A percentile compares a stretch with the other conserved stretches of the same genome.
These are phyloP conservation scores for Schizochytrium sp. DNA, from an alignment of 108 stramenopile genomes.

Conservation along the genomic window DNA sequence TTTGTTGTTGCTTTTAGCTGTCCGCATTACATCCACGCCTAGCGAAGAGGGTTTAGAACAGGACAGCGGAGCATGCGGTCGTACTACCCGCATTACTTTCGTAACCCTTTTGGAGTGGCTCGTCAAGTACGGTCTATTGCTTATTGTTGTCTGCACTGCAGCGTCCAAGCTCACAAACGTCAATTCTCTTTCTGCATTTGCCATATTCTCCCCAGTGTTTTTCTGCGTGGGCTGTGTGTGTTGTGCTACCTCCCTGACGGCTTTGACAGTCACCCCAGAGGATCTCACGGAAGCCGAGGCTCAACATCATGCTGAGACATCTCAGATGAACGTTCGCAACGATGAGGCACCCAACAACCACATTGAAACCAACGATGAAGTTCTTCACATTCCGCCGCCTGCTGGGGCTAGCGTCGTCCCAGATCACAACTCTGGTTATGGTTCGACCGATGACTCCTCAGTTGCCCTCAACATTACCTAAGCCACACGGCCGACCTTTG, in stretches of 20 bases:
- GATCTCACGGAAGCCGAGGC: conserved; percentile 8
- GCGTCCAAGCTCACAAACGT: conserved; percentile 52
- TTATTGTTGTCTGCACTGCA: conserved; percentile 17
- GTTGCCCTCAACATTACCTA: conserved; percentile 23
- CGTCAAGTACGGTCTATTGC: background rate
- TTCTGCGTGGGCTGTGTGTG: conserved; percentile 49
- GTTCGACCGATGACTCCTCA: conserved; percentile 22
- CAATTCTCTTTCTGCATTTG: conserved; percentile 46
- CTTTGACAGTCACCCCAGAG: conserved; percentile 38
- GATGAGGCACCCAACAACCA: background rate
- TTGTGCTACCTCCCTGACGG: conserved; percentile 21
- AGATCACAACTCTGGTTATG: background rate
- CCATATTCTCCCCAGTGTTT: conserved; percentile 52
- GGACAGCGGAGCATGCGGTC: background rate
- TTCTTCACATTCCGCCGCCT: conserved; percentile 5
- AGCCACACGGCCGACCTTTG: background rate
- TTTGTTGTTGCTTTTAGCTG: background rate
- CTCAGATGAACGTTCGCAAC: background rate
- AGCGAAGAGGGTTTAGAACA: background rate
- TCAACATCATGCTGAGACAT: conserved; percentile 46
- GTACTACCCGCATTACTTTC: background rate
- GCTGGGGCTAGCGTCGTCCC: background rate
- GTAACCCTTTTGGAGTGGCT: background rate
- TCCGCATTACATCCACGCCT: background rate
- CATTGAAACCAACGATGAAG: conserved; percentile 6